These are phyloP conservation scores for Vitis cinerea DNA, from an alignment of 164 flowering plant genomes.

Conservation along the genomic window DNA sequence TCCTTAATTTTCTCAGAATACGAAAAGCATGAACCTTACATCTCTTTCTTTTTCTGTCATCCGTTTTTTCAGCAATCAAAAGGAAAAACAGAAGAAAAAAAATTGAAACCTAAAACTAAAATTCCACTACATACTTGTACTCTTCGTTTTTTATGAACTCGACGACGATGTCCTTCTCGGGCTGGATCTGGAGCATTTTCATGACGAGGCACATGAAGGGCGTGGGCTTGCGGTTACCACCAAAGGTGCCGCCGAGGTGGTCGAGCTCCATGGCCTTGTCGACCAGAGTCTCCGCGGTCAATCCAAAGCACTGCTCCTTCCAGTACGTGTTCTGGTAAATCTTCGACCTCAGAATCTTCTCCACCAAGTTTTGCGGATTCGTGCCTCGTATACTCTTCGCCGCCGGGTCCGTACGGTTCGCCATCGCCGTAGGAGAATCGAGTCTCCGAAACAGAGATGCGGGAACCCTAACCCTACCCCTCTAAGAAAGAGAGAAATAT, in stretches of 20 bases:
- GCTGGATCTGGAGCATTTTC: conserved; percentile 99
- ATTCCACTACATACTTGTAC: conserved; percentile 56
- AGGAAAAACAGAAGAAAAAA: neutral
- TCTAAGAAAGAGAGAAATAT: neutral
- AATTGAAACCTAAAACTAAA: neutral
- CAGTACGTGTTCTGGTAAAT: conserved; percentile 92
- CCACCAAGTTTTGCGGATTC: conserved; percentile 93
- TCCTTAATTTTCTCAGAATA: too few relatives aligned
- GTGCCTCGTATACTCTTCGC: conserved; percentile 93
- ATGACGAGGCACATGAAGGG: conserved; percentile 90
- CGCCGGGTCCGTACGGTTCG: conserved; percentile 92
- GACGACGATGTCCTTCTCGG: conserved; percentile 95
- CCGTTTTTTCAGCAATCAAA: neutral
- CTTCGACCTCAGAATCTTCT: conserved; percentile 86
- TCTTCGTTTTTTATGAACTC: conserved; percentile 97
- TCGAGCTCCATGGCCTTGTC: conserved; percentile 99
- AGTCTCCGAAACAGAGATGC: conserved; percentile 1
- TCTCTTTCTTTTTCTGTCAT: too few relatives aligned
- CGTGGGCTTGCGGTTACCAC: conserved; percentile 87
- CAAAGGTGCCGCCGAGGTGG: conserved; percentile 86
- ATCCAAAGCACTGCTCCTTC: conserved; percentile 98
- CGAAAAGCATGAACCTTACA: too few relatives aligned
- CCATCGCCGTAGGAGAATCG: conserved; percentile 40
- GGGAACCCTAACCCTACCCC: conserved; percentile 10
- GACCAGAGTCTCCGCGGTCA: conserved; percentile 94